Evolutionary conservation across 2,329 filamentous ascomycete genomes (phyloP).

Genomic region (Chlorencoelia australis): DNA sequence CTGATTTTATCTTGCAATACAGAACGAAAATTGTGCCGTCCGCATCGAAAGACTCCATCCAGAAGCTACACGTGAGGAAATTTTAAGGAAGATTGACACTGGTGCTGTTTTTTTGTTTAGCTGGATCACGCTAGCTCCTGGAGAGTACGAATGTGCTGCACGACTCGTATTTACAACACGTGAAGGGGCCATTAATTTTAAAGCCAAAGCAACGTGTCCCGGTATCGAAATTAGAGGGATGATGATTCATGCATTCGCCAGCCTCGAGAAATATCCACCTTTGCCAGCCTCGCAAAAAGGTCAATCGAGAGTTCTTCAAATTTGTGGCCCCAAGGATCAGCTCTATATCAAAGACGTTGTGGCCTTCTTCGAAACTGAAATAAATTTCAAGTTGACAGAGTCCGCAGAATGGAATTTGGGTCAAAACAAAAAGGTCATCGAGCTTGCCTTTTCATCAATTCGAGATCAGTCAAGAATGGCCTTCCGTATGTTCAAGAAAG

Average conservation of each 20-base stretch:
- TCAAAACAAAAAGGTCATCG: neutral
- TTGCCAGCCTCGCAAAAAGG: neutral
- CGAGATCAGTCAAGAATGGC: slow-evolving; percentile 5
- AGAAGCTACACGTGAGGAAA: neutral
- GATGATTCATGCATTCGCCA: slow-evolving; percentile 5
- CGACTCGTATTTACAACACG: slow-evolving; percentile 3
- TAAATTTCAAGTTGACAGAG: slow-evolving; percentile 8
- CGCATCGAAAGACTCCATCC: slow-evolving; percentile 3
- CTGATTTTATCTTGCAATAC: too few relatives aligned
- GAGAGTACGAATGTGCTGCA: neutral
- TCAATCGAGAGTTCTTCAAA: slow-evolving; percentile 9
- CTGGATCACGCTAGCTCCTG: neutral
- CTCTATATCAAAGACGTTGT: slow-evolving; percentile 1
- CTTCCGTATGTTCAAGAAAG: slow-evolving; percentile 3
- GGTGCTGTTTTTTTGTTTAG: slow-evolving; percentile 1
- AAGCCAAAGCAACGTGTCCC: neutral
- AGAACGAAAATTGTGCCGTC: neutral
- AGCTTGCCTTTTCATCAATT: slow-evolving; percentile 6
- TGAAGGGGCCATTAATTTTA: slow-evolving; percentile 1
- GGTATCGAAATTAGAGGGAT: slow-evolving; percentile 8
- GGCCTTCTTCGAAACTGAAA: slow-evolving; percentile 6
- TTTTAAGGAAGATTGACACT: neutral
- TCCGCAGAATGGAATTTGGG: slow-evolving; percentile 1
- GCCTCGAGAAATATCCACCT: slow-evolving; percentile 6
- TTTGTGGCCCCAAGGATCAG: slow-evolving; percentile 4